Base-by-base conservation (phyloP, 768 basidiomycete species). In the Asterophora parasitica region DNA sequence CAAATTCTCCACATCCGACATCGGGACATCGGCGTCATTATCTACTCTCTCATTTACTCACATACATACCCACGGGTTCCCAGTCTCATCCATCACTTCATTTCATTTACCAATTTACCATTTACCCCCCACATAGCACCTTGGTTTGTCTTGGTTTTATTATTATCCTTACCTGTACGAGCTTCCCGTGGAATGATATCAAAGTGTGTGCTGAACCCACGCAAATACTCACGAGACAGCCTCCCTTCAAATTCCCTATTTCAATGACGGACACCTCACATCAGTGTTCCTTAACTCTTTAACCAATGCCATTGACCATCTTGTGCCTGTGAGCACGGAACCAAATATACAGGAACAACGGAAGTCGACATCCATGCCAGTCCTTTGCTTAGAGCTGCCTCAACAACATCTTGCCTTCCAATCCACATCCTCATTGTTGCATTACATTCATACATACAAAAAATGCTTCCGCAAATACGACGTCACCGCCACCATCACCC, bases 141-240 rank as follows among this genome's bases (percentile, higher is more conserved):
- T 51, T 47, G 52, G 16, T 54, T 54, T 50, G 48, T 54, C 33
- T 54, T 54, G 45, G 11, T 50, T 42, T 34, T 45, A 38, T 42
- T 20, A 31, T 35, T 27, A 53, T 32, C 23, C 43, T 46, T 7
- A 45, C 48, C 17, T 53, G 48, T 49, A 53, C 31, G 38, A 46
- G 11, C 31, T 41, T 38, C 36, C 27, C 37, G 33, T 33, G 39
- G 40, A 43, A 32, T 23, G 27, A 45, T 34, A 32, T 11, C 42
- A 42, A 36, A 23, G 23, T 36, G 44, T 42, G 51, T 19, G 34
- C 23, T n/a, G n/a, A n/a, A n/a, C n/a, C n/a, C n/a, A n/a, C n/a
- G n/a, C n/a, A n/a, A n/a, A n/a, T n/a, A n/a, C n/a, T n/a, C n/a
- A n/a, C n/a, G n/a, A n/a, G n/a, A n/a, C n/a, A n/a, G n/a, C n/a